phyloP scores from a whole-genome alignment of 768 basidiomycete genomes.

The Collybia sordida region DNA sequence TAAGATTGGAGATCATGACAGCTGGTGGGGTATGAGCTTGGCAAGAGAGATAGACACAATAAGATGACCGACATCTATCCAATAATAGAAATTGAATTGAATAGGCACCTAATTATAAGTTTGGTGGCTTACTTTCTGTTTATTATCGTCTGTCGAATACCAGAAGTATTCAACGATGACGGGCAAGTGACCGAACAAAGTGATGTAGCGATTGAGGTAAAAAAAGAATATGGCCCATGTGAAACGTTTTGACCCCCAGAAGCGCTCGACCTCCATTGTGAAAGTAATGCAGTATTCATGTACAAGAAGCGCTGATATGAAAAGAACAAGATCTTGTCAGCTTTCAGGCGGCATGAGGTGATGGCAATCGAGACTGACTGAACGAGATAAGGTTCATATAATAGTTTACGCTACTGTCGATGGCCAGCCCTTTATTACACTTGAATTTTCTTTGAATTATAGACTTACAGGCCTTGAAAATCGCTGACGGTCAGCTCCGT shows the following conservation, averaged over 20 bases:
- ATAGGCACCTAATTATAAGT: slow-evolving; percentile 4
- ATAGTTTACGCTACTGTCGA: background rate
- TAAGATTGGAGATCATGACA: slow-evolving; percentile 12
- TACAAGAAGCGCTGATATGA: slow-evolving; percentile 17
- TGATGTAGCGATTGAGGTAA: slow-evolving; percentile 34
- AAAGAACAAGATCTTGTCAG: background rate
- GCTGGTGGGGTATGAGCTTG: slow-evolving; percentile 6
- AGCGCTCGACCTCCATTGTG: slow-evolving; percentile 29
- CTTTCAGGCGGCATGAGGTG: background rate
- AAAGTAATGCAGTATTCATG: slow-evolving; percentile 45
- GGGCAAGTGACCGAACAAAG: slow-evolving; percentile 28
- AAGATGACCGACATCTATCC: slow-evolving; percentile 11
- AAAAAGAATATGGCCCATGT: slow-evolving; percentile 27
- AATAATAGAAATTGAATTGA: background rate
- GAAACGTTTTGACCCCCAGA: slow-evolving; percentile 28
- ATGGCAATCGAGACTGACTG: too few relatives aligned
- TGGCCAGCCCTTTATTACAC: background rate
- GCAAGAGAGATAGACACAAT: background rate
- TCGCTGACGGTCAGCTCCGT: too few relatives aligned
- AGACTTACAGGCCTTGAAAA: too few relatives aligned
- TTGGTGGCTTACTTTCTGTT: slow-evolving; percentile 8
- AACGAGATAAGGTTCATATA: slow-evolving; percentile 3
- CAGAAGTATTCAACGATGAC: slow-evolving; percentile 24
- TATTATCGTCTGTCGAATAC: slow-evolving; percentile 11
- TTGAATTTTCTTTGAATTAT: background rate